phyloP scores from a whole-genome alignment of 768 basidiomycete genomes.

The Tubosaeta sp. region DNA sequence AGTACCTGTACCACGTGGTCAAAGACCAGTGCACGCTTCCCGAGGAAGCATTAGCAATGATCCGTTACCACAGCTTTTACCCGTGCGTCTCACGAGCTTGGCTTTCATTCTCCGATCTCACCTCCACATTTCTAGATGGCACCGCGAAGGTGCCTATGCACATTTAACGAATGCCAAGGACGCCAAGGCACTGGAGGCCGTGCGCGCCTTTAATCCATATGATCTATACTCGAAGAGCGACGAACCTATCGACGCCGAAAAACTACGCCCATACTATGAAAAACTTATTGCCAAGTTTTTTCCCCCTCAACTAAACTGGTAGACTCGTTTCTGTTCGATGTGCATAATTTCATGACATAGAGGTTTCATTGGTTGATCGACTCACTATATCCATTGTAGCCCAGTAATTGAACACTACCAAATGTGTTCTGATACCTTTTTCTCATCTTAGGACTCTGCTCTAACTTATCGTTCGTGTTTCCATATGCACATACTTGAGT shows the following conservation, averaged over 20 bases:
- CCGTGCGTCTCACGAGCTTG: conserved; percentile 42
- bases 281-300: conserved; percentile 82
- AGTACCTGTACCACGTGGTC: conserved; percentile 83
- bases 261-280: conserved; percentile 81
- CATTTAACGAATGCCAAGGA: conserved; percentile 78
- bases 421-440: neutral
- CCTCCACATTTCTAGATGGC: conserved; percentile 50
- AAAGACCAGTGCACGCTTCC: conserved; percentile 82
- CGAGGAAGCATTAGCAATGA: conserved; percentile 82
- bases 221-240: conserved; percentile 92
- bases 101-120: neutral
- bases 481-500: conserved; percentile 5
- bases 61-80: conserved; percentile 93
- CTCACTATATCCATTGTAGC: conserved; percentile 3
- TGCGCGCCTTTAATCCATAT: conserved; percentile 88
- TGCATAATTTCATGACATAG: conserved; percentile 8
- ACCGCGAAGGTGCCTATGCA: conserved; percentile 79
- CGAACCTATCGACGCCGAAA: conserved; percentile 53
- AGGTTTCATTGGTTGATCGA: conserved; percentile 1
- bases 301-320: conserved; percentile 81
- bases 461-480: conserved; percentile 15
- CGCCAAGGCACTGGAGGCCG: conserved; percentile 59
- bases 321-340: conserved; percentile 10
- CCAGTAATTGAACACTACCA: neutral
- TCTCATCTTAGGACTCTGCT: neutral